Conservation (phyloP, 441 rosid species). For the Pelargonium citronellum region DNA sequence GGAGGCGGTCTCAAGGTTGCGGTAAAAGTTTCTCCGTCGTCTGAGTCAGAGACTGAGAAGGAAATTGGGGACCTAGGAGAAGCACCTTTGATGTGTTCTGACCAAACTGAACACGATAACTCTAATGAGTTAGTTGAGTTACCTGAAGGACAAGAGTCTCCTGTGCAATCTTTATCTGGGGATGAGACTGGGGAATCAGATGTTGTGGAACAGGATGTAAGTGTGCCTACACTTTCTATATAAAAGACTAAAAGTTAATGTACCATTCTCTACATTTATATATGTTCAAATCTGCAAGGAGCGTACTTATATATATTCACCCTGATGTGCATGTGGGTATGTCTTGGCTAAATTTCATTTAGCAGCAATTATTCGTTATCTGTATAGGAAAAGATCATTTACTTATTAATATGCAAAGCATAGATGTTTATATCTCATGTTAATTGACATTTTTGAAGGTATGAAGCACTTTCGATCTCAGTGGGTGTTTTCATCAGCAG, state of each 20-base stretch:
- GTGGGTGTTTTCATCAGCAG: too few species aligned
- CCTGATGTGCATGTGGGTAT: too few species aligned
- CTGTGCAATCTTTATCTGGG: conserved; percentile 37
- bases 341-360: too few species aligned
- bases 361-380: too few species aligned
- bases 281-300: too few species aligned
- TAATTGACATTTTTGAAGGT: too few species aligned
- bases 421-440: too few species aligned
- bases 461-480: too few species aligned
- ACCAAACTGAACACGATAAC: conserved; percentile 35
- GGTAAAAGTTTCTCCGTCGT: conserved; percentile 26
- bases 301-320: too few species aligned
- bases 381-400: too few species aligned
- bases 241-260: background rate
- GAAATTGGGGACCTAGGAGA: conserved; percentile 29
- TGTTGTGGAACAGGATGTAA: conserved; percentile 84
- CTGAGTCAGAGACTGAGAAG: conserved; percentile 32
- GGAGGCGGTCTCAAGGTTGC: conserved; percentile 27
- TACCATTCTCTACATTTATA: background rate
- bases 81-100: conserved; percentile 33
- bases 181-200: conserved; percentile 77
- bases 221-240: conserved; percentile 27
- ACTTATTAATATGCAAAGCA: too few species aligned
- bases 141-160: conserved; percentile 35
- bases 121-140: conserved; percentile 35